phyloP scores from a whole-genome alignment of 495 filamentous ascomycete species.

The Talaromyces trachyspermus region DNA sequence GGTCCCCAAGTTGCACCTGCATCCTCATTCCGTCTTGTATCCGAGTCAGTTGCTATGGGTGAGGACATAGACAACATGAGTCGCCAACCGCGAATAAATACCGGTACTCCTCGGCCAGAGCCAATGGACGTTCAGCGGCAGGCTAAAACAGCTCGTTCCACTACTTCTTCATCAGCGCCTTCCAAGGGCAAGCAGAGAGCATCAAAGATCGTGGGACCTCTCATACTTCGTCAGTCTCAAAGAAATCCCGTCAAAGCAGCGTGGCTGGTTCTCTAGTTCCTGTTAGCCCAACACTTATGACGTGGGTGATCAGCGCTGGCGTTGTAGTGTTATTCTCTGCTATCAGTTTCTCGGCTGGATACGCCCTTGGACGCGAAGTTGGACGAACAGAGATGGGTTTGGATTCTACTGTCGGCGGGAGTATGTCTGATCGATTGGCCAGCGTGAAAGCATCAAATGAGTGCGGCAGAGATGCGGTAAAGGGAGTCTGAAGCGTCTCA shows the following conservation, averaged over 20 bases:
- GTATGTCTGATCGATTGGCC: constrained; percentile 18
- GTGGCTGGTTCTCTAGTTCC: constrained; percentile 19
- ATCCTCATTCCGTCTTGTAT: constrained; percentile 53
- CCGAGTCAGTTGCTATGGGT: constrained; percentile 65
- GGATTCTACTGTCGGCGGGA: constrained; percentile 21
- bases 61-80: constrained; percentile 25
- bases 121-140: constrained; percentile 15
- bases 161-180: constrained; percentile 9
- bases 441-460: constrained; percentile 26
- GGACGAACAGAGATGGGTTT: constrained; percentile 57
- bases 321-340: constrained; percentile 88
- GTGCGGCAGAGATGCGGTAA: constrained; percentile 38
- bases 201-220: constrained; percentile 43
- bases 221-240: constrained; percentile 30
- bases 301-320: constrained; percentile 86
- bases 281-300: constrained; percentile 64
- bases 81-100: constrained; percentile 10
- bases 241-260: constrained; percentile 46
- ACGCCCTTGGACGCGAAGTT: constrained; percentile 77
- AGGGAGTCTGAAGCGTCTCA: constrained; percentile 36
- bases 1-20: constrained; percentile 32
- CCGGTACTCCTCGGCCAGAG: constrained; percentile 2
- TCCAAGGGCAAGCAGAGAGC: constrained; percentile 46
- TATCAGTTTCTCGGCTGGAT: constrained; percentile 89
- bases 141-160: constrained; percentile 11